These are phyloP conservation scores for Hypoxylon sp. DNA, from an alignment of 2,329 filamentous ascomycete species.

Conservation along the genomic window DNA sequence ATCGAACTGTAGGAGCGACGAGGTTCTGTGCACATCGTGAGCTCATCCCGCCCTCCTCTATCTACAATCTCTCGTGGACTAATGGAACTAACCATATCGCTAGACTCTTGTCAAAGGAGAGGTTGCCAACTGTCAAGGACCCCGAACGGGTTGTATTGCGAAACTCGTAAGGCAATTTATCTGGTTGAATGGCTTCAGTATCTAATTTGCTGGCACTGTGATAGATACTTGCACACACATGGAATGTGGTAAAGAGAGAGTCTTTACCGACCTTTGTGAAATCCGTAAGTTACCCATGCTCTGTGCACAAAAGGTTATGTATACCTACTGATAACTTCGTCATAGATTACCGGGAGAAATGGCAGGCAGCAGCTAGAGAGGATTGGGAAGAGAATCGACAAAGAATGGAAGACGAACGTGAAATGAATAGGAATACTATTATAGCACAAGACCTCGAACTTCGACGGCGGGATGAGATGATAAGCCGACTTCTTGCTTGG, in stretches of 20 bases:
- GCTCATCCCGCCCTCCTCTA: neutral
- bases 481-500: neutral
- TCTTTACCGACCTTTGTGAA: constrained; percentile 6
- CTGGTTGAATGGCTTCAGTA: neutral
- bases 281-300: constrained; percentile 1
- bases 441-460: neutral
- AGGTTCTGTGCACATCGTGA: constrained; percentile 24
- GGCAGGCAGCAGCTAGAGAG: neutral
- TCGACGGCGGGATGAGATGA: neutral
- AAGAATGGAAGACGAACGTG: neutral
- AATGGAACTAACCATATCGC: constrained; percentile 6
- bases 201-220: neutral
- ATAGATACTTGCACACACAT: constrained; percentile 21
- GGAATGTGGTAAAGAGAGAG: constrained; percentile 6
- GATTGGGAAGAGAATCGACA: neutral
- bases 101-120: constrained; percentile 22
- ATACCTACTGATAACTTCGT: neutral
- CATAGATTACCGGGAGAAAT: neutral
- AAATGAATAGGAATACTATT: neutral
- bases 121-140: constrained; percentile 5
- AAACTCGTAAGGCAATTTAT: constrained; percentile 20
- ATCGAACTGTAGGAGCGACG: neutral
- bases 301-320: no score
- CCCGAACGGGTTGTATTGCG: constrained; percentile 11
- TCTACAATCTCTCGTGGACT: neutral